phyloP scores from a whole-genome alignment of 352 stramenopile genomes.

The Pythium sp. region DNA sequence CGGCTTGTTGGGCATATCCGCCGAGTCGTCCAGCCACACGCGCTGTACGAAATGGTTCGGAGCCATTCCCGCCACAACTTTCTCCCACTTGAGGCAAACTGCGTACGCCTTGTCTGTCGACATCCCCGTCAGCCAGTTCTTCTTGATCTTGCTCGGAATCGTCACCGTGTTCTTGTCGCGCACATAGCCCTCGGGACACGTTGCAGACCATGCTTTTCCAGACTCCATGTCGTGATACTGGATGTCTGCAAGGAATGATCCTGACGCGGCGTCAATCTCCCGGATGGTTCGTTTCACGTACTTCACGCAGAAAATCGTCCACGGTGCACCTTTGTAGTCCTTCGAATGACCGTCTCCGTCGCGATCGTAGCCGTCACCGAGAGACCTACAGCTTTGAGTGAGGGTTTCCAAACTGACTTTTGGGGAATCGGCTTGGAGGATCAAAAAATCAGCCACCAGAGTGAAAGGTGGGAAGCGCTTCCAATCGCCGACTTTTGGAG shows the following conservation, averaged over 20 bases:
- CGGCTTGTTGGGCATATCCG: slow-evolving; percentile 34
- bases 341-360: slow-evolving; percentile 45
- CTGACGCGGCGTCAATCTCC: slow-evolving; percentile 21
- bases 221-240: slow-evolving; percentile 38
- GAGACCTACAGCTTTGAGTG: slow-evolving; percentile 20
- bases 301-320: slow-evolving; percentile 44
- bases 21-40: slow-evolving; percentile 43
- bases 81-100: slow-evolving; percentile 35
- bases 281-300: slow-evolving; percentile 29
- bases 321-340: slow-evolving; percentile 38
- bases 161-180: slow-evolving; percentile 28
- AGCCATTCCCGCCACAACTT: slow-evolving; percentile 10
- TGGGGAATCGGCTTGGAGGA: slow-evolving; percentile 26
- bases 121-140: slow-evolving; percentile 28
- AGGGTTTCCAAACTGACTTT: slow-evolving; percentile 33
- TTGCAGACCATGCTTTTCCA: slow-evolving; percentile 21
- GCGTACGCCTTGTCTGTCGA: slow-evolving; percentile 30
- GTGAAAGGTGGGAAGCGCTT: slow-evolving; percentile 24
- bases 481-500: slow-evolving; percentile 23
- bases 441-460: slow-evolving; percentile 32
- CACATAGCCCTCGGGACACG: slow-evolving; percentile 26
- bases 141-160: slow-evolving; percentile 36
- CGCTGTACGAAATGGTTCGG: slow-evolving; percentile 32
- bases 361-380: slow-evolving; percentile 30
- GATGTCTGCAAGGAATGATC: slow-evolving; percentile 28